Conservation (phyloP, 2,329 filamentous ascomycete species). For the Dothidotthia symphoricarpi region DNA sequence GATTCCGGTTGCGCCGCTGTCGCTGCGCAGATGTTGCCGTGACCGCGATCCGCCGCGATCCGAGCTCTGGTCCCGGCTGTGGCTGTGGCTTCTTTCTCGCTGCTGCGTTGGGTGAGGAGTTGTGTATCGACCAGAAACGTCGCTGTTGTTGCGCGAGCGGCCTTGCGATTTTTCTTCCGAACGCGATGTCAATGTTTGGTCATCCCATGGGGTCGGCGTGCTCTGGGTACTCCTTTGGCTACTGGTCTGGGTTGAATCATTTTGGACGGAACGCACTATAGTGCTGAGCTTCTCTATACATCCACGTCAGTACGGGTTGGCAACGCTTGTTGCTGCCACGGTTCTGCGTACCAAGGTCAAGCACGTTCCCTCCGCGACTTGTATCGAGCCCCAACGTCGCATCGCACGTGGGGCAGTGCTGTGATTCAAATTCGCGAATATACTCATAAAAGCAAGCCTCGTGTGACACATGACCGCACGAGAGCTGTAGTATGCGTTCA, state of each 20-base stretch:
- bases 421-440: constrained; percentile 89
- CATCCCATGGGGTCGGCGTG: constrained; percentile 69
- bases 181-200: constrained; percentile 50
- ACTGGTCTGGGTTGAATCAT: constrained; percentile 50
- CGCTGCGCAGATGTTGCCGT: constrained; percentile 66
- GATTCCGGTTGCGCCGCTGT: constrained; percentile 70
- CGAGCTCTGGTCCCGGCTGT: constrained; percentile 39
- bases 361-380: constrained; percentile 82
- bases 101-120: constrained; percentile 28
- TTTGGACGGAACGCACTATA: constrained; percentile 81
- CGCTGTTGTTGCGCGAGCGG: constrained; percentile 36
- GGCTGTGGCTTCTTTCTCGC: constrained; percentile 36
- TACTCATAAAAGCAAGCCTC: constrained; percentile 99
- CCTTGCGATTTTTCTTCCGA: constrained; percentile 43
- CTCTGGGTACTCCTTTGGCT: constrained; percentile 49
- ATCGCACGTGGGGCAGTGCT: constrained; percentile 92
- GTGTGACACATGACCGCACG: constrained; percentile 94
- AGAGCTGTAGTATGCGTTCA: constrained; percentile 92
- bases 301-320: constrained; percentile 6
- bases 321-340: not conserved
- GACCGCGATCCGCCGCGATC: constrained; percentile 42
- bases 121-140: constrained; percentile 33
- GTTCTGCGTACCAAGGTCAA: constrained; percentile 68
- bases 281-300: constrained; percentile 87
- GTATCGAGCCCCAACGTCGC: constrained; percentile 89